phyloP scores from a whole-genome alignment of 2,329 filamentous ascomycete species.

The Ceratocystis colombiana region DNA sequence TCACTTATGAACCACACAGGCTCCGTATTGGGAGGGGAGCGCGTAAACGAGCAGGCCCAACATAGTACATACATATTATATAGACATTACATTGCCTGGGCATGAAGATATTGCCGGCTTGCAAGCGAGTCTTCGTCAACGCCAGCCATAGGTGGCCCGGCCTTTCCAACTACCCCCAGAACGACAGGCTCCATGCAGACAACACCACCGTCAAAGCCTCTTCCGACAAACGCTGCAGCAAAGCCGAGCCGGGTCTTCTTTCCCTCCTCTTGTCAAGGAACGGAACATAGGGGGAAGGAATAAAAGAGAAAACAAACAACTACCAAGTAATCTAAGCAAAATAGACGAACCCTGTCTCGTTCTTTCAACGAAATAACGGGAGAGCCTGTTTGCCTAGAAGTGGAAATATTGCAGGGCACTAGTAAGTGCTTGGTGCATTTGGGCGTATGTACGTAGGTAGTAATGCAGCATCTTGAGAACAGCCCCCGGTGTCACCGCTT shows the following conservation, averaged over 20 bases:
- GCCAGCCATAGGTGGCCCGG: not conserved
- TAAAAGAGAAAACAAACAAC: not conserved
- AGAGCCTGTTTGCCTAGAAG: slow-evolving; percentile 2
- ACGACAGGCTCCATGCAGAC: not conserved
- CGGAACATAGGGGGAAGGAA: not conserved
- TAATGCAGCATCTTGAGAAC: not conserved
- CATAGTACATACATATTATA: not conserved
- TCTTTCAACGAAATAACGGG: not conserved
- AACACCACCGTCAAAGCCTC: not conserved
- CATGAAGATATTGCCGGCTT: not conserved
- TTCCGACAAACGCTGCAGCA: not conserved
- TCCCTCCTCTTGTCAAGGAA: not conserved
- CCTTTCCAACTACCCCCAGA: not conserved
- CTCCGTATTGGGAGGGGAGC: not conserved
- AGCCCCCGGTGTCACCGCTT: not conserved
- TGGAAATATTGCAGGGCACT: slow-evolving; percentile 5
- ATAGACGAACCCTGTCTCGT: not conserved
- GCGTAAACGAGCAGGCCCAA: not conserved
- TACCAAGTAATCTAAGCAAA: not conserved
- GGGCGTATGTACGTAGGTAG: not conserved
- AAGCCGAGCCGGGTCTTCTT: not conserved
- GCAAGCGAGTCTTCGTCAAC: slow-evolving; percentile 2
- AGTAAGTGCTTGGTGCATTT: not conserved
- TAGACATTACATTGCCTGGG: not conserved
- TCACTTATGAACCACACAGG: not conserved